Percentiles rank a stretch among this genome's conserved stretches.
phyloP scores from a whole-genome alignment of 2,329 filamentous ascomycete species.

The Ilyonectria destructans region DNA sequence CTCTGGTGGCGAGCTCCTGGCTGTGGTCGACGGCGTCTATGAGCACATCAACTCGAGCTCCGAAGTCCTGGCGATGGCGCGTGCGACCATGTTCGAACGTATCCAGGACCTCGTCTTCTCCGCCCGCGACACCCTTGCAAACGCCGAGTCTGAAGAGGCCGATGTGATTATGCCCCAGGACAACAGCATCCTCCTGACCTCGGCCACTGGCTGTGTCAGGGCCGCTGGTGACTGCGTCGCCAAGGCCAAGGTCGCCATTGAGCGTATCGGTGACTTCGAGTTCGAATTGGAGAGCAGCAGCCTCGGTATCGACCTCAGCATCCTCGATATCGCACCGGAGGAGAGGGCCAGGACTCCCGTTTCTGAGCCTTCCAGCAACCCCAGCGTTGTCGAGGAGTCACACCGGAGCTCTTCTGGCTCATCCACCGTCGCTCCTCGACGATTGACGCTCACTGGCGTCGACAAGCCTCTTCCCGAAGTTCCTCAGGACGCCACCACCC shows the following conservation, averaged over 20 bases:
- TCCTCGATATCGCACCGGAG: conserved; percentile 62
- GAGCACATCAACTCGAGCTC: conserved; percentile 81
- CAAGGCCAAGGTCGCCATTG: conserved; percentile 88
- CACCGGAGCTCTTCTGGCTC: conserved; percentile 56
- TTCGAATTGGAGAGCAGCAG: conserved; percentile 77
- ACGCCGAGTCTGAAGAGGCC: conserved; percentile 78
- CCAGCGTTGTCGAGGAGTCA: conserved; percentile 57
- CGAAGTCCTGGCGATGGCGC: conserved; percentile 77
- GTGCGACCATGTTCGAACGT: conserved; percentile 83
- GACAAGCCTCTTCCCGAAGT: conserved; percentile 81
- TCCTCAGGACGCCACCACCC: conserved; percentile 68
- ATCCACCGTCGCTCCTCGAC: conserved; percentile 56
- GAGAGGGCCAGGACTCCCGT: conserved; percentile 54
- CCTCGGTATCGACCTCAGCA: conserved; percentile 70
- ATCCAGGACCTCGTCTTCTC: conserved; percentile 87
- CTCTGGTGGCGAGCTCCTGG: conserved; percentile 85
- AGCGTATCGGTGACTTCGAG: conserved; percentile 93
- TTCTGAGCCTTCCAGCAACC: conserved; percentile 56
- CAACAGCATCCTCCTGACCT: conserved; percentile 81
- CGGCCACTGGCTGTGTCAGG: conserved; percentile 90
- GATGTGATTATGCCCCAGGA: conserved; percentile 87
- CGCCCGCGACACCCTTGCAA: conserved; percentile 84
- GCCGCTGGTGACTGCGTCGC: conserved; percentile 93
- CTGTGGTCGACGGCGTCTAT: conserved; percentile 87
- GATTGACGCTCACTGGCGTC: conserved; percentile 63